phyloP scores from a whole-genome alignment of 108 stramenopile genomes.

The Cyclotella baltica region DNA sequence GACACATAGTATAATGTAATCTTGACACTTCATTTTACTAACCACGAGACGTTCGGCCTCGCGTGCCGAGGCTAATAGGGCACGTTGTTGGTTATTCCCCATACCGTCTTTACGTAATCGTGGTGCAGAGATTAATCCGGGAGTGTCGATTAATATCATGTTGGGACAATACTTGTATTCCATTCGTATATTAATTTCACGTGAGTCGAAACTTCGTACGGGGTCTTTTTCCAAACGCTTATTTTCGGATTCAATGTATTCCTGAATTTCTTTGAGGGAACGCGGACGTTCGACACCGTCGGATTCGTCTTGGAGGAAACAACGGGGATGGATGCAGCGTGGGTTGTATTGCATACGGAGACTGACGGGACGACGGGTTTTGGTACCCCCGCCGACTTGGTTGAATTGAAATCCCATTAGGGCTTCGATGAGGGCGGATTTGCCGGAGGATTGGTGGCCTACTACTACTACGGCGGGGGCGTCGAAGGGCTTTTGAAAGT shows the following conservation, averaged over 20 bases:
- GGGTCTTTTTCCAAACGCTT: slow-evolving; percentile 86
- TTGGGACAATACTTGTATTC: slow-evolving; percentile 96
- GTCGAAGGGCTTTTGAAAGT: slow-evolving; percentile 94
- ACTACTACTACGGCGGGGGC: slow-evolving; percentile 95
- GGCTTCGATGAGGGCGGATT: slow-evolving; percentile 94
- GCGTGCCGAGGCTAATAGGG: slow-evolving; percentile 73
- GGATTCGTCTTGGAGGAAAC: slow-evolving; percentile 81
- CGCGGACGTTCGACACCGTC: slow-evolving; percentile 74
- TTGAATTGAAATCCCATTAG: slow-evolving; percentile 98
- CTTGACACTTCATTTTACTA: slow-evolving; percentile 85
- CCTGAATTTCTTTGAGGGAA: slow-evolving; percentile 72
- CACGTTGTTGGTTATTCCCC: slow-evolving; percentile 79
- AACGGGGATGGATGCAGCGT: slow-evolving; percentile 76
- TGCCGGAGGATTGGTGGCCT: slow-evolving; percentile 93
- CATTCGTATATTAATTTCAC: slow-evolving; percentile 94
- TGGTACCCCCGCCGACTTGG: slow-evolving; percentile 95
- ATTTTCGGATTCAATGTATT: slow-evolving; percentile 94
- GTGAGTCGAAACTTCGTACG: slow-evolving; percentile 85
- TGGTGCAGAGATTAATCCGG: slow-evolving; percentile 87
- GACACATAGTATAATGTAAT: slow-evolving; percentile 95
- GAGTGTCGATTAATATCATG: slow-evolving; percentile 95
- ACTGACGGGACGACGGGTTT: slow-evolving; percentile 92
- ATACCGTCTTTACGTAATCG: slow-evolving; percentile 60
- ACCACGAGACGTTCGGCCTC: slow-evolving; percentile 92
- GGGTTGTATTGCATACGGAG: slow-evolving; percentile 97